Evolutionary conservation across 1,139 yeast species (phyloP).

Genomic region (Komagataea norvegica): DNA sequence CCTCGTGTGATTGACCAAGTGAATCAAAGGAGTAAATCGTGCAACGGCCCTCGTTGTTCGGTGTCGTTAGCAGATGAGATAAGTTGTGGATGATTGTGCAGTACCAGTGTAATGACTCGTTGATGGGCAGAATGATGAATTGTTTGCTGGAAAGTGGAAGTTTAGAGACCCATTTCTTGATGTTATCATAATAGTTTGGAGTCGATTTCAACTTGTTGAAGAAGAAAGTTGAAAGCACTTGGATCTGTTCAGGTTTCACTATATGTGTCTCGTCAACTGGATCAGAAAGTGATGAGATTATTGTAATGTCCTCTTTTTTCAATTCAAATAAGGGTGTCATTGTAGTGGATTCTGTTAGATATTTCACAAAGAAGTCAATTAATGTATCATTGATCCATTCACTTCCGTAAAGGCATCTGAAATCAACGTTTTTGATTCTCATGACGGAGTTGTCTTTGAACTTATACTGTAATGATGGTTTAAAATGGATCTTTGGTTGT

Average conservation of each 20-base stretch:
- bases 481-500: constrained; percentile 32
- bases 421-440: constrained; percentile 55
- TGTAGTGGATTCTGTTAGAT: constrained; percentile 43
- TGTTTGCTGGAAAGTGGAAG: constrained; percentile 58
- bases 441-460: constrained; percentile 46
- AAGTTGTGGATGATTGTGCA: constrained; percentile 62
- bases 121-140: constrained; percentile 74
- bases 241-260: no score
- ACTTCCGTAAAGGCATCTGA: constrained; percentile 60
- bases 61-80: constrained; percentile 18
- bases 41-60: constrained; percentile 19
- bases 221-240: constrained; percentile 81
- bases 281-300: neutral
- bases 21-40: constrained; percentile 78
- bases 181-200: constrained; percentile 47
- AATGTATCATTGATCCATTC: constrained; percentile 76
- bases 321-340: constrained; percentile 5
- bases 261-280: neutral
- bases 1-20: constrained; percentile 52
- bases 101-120: constrained; percentile 84
- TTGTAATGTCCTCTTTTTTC: neutral
- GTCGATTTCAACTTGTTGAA: constrained; percentile 56
- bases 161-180: constrained; percentile 76
- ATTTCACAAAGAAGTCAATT: constrained; percentile 66
- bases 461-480: constrained; percentile 48